These are phyloP conservation scores for Pseudogymnoascus sp. DNA, from an alignment of 2,329 filamentous ascomycete genomes.

Conservation along the genomic window DNA sequence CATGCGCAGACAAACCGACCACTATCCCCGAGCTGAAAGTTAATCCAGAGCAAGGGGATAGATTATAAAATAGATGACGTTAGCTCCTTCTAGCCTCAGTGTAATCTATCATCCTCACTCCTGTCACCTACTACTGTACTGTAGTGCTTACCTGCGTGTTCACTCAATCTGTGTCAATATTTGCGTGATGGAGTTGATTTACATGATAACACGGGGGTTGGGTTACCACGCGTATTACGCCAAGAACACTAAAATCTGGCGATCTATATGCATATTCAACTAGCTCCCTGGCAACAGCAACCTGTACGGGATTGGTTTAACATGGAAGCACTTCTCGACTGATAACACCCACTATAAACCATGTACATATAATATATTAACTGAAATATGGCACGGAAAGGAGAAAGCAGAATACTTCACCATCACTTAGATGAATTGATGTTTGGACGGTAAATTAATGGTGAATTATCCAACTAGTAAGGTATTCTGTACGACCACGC, in stretches of 20 bases:
- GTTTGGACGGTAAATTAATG: not conserved
- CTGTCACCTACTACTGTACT: not conserved
- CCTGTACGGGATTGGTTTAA: not conserved
- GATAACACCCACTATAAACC: not conserved
- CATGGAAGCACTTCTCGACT: not conserved
- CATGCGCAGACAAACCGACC: not conserved
- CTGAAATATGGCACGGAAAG: not conserved
- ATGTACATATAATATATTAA: not conserved
- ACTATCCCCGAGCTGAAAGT: not conserved
- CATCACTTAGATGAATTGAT: not conserved
- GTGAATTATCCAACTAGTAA: not conserved
- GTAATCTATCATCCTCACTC: not conserved
- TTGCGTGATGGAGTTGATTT: not conserved
- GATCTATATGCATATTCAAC: too few relatives aligned
- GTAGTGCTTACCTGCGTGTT: not conserved
- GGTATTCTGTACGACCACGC: not conserved
- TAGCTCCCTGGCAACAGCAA: not conserved
- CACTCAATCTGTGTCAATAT: not conserved
- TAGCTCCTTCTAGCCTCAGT: not conserved
- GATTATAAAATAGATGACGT: not conserved
- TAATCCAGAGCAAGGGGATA: not conserved
- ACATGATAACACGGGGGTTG: not conserved
- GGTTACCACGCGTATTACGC: not conserved
- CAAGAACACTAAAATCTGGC: not conserved
- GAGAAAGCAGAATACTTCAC: not conserved